Conservation (phyloP, 2,329 filamentous ascomycete genomes). For the Phaeomoniella chlamydospora region DNA sequence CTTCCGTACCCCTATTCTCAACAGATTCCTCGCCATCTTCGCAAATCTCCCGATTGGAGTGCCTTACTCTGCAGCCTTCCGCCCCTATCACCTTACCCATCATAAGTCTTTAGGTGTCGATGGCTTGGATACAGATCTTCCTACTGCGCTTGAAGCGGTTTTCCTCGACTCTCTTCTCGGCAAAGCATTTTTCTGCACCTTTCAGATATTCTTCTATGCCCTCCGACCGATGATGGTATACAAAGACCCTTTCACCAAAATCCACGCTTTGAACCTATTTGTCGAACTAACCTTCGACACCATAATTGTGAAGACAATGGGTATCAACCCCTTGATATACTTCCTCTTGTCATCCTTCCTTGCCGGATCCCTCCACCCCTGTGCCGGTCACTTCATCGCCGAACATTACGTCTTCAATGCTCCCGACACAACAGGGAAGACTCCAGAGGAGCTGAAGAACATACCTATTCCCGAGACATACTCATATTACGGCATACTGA, state of each 20-base stretch:
- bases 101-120: constrained; percentile 97
- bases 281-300: constrained; percentile 69
- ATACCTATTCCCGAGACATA: constrained; percentile 80
- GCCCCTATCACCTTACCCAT: constrained; percentile 95
- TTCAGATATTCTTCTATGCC: constrained; percentile 98
- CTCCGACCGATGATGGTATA: constrained; percentile 91
- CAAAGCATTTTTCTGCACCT: constrained; percentile 98
- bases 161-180: constrained; percentile 86
- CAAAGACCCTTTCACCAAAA: constrained; percentile 68
- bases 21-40: constrained; percentile 77
- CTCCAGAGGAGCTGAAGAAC: constrained; percentile 14
- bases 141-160: constrained; percentile 78
- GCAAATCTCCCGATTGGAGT: constrained; percentile 93
- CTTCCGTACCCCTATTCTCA: constrained; percentile 65
- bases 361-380: constrained; percentile 83
- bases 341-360: constrained; percentile 82
- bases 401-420: constrained; percentile 70
- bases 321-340: constrained; percentile 59
- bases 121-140: constrained; percentile 89
- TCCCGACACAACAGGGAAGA: constrained; percentile 25
- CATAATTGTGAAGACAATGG: constrained; percentile 45
- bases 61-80: constrained; percentile 90
- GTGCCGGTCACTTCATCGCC: constrained; percentile 94
- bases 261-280: constrained; percentile 70
- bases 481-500: constrained; percentile 89